A percentile compares a stretch with the other conserved stretches of the same genome.
Conservation (phyloP, 2,329 filamentous ascomycete species). For the Ascochyta fabae region DNA sequence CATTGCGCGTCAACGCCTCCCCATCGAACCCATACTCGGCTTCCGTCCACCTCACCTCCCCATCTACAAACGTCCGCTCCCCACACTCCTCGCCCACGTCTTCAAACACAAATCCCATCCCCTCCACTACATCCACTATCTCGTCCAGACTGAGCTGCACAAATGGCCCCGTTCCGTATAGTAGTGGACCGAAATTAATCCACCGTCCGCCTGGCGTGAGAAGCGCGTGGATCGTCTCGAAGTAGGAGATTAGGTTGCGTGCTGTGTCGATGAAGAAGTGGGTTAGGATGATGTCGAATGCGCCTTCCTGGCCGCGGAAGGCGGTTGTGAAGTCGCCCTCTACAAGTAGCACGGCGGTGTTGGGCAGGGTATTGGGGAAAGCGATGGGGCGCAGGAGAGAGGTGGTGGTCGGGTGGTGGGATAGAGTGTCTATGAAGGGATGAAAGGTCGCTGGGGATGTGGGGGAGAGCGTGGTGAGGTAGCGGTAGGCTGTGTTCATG, state of each 20-base stretch:
- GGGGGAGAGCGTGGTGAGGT: conserved; percentile 48
- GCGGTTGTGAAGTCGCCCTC: conserved; percentile 64
- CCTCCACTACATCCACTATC: conserved; percentile 56
- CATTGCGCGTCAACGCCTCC: conserved; percentile 59
- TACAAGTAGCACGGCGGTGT: conserved; percentile 54
- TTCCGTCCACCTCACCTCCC: conserved; percentile 54
- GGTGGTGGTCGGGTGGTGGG: conserved; percentile 58
- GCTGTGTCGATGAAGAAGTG: conserved; percentile 69
- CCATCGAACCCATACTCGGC: conserved; percentile 62
- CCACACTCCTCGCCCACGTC: conserved; percentile 54
- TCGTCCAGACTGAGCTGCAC: conserved; percentile 64
- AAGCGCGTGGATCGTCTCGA: conserved; percentile 60
- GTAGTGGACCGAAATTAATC: conserved; percentile 63
- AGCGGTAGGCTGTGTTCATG: conserved; percentile 63
- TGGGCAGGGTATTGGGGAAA: conserved; percentile 52
- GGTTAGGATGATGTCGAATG: conserved; percentile 60
- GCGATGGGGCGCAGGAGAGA: conserved; percentile 57
- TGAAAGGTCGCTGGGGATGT: conserved; percentile 47
- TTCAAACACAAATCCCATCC: conserved; percentile 60
- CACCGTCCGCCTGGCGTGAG: conserved; percentile 59
- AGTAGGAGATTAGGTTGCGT: conserved; percentile 61
- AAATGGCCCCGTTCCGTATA: conserved; percentile 63
- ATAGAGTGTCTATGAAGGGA: conserved; percentile 64
- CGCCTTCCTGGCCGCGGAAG: conserved; percentile 29
- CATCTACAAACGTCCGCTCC: conserved; percentile 49